Evolutionary conservation across 768 basidiomycete genomes (phyloP), one percentile per base, ranked within the genome.

Genomic region (Tylopilus balloui): DNA sequence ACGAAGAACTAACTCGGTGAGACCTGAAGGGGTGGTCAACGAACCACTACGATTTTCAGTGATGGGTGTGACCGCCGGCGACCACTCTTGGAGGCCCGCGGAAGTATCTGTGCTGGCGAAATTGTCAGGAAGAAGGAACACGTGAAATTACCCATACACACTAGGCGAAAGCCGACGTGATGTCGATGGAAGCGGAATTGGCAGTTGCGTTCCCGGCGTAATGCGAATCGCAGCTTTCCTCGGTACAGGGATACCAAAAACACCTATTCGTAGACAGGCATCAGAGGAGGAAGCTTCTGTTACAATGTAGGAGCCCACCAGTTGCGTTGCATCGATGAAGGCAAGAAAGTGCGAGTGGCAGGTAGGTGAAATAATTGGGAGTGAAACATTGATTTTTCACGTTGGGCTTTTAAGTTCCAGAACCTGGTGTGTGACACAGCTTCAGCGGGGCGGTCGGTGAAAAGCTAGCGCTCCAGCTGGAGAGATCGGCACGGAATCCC

Each of bases 391-490:
- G 9, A 38, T 9, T 8, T 17, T 25, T 13, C 2, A 7, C 4
- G 6, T n/a, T 40, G 11, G 17, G 25, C 24, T 23, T 53, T 62
- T 61, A 61, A 52, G 31, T 12, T 32, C 21, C 34, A 42, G 23
- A 1, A 40, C 27, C 21, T 36, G 25, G 32, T 2, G 27, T 2
- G 35, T 2, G 15, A 23, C 53, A 62, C 59, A 64, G 60, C 62
- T 31, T 43, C n/a, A n/a, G 19, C 12, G 27, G 19, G 3, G 28
- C 8, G 21, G 17, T 20, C 10, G 35, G 20, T 3, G 9, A 3
- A 10, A 41, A 42, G n/a, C n/a, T 11, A 21, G n/a, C 4, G 6
- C 45, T 42, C 32, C 36, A 14, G 13, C 24, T 42, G 23, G 25
- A 14, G 40, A 35, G 48, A 49, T 50, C 25, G 44, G 41, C 38